Conservation (phyloP, 2,329 filamentous ascomycete genomes). For the Nemania diffusa region DNA sequence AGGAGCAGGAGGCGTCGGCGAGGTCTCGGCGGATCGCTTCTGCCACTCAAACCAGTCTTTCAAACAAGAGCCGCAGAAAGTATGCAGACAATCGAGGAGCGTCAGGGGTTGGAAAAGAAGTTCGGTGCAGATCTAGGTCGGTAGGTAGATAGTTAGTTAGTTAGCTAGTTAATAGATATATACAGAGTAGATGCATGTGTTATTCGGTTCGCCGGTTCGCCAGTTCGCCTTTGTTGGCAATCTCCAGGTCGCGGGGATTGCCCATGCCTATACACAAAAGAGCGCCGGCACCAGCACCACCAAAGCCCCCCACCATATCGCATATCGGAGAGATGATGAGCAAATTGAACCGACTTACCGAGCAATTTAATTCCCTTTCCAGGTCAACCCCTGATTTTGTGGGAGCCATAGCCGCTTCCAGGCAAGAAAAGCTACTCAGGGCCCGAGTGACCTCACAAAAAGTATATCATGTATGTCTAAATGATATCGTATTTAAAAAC, state of each 20-base stretch:
- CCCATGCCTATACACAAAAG: not conserved
- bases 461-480: conserved; percentile 9
- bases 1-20: conserved; percentile 60
- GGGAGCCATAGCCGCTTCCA: conserved; percentile 59
- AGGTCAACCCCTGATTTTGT: conserved; percentile 71
- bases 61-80: conserved; percentile 93
- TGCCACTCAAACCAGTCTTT: conserved; percentile 97
- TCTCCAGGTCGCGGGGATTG: no score
- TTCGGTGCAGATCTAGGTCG: conserved; percentile 89
- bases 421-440: not conserved
- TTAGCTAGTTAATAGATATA: no score
- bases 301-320: conserved; percentile 26
- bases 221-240: no score
- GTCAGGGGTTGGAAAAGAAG: conserved; percentile 91
- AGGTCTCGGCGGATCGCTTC: conserved; percentile 66
- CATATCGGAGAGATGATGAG: conserved; percentile 31
- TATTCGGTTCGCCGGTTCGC: no score
- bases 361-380: conserved; percentile 94
- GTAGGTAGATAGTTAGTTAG: conserved; percentile 16
- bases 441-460: not conserved
- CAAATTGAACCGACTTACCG: conserved; percentile 68
- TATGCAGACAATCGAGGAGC: conserved; percentile 92
- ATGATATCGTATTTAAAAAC: conserved; percentile 1
- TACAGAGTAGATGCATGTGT: no score
- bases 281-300: not conserved